These are phyloP conservation scores for Pseudonectria buxi DNA, from an alignment of 2,329 filamentous ascomycete genomes.

Conservation along the genomic window DNA sequence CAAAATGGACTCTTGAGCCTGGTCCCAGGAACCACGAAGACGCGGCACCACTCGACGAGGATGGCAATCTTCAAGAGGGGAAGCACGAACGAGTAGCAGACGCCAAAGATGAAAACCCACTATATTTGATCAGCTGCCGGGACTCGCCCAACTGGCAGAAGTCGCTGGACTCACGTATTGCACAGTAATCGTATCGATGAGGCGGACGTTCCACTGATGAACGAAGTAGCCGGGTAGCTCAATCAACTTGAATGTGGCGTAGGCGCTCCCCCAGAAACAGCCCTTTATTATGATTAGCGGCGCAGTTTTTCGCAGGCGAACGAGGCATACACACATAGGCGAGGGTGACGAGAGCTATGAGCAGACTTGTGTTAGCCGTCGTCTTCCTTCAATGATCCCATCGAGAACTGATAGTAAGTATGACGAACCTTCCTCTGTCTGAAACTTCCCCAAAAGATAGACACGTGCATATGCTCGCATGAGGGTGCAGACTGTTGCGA, in stretches of 20 bases:
- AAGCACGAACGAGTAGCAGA: conserved; percentile 30
- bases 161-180: conserved; percentile 18
- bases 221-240: conserved; percentile 29
- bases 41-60: conserved; percentile 35
- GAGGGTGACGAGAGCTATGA: not conserved
- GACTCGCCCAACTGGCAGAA: not conserved
- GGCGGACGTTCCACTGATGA: conserved; percentile 27
- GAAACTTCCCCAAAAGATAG: not conserved
- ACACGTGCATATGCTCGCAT: not conserved
- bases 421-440: not conserved
- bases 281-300: no score
- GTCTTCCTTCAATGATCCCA: not conserved
- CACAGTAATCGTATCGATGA: conserved; percentile 20
- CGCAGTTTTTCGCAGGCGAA: no score
- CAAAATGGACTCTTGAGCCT: conserved; percentile 24
- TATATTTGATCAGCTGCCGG: conserved; percentile 8
- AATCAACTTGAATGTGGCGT: conserved; percentile 18
- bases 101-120: conserved; percentile 28
- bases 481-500: not conserved
- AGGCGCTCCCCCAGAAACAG: conserved; percentile 15
- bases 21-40: conserved; percentile 25
- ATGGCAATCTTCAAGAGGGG: conserved; percentile 35
- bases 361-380: not conserved
- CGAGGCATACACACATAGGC: not conserved
- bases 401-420: not conserved